Percentiles rank a stretch among this genome's conserved stretches.
Evolutionary conservation across 2,329 filamentous ascomycete species (phyloP).

Genomic region (Paraconiothyrium brasiliense): DNA sequence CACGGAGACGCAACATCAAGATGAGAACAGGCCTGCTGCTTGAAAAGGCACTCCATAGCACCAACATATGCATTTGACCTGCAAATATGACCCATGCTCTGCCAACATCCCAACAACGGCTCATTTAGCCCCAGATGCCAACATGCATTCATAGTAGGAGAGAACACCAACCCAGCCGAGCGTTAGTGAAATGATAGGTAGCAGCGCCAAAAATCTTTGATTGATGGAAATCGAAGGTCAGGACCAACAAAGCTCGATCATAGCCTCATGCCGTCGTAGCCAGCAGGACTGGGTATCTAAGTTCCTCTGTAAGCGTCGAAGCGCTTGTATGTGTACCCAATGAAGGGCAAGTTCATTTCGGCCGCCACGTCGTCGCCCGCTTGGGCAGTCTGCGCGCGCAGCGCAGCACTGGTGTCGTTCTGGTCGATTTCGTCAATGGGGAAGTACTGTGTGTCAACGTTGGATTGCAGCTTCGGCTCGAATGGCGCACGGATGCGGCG

Average conservation of each 20-base stretch:
- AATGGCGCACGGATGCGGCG: conserved; percentile 95
- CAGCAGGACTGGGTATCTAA: conserved; percentile 31
- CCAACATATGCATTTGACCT: conserved; percentile 13
- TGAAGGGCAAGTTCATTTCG: conserved; percentile 95
- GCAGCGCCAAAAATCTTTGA: conserved; percentile 22
- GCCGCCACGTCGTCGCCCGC: conserved; percentile 79
- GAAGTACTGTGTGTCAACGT: conserved; percentile 98
- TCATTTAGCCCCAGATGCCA: background rate
- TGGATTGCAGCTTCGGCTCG: conserved; percentile 90
- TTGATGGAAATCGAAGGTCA: conserved; percentile 3
- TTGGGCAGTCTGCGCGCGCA: conserved; percentile 83
- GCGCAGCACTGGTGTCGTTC: conserved; percentile 87
- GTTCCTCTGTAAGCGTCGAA: conserved; percentile 73
- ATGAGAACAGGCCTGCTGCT: background rate
- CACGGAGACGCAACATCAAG: background rate
- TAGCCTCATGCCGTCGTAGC: conserved; percentile 18
- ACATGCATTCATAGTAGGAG: conserved; percentile 8
- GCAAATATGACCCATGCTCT: conserved; percentile 10
- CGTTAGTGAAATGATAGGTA: conserved; percentile 10
- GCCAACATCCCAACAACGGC: conserved; percentile 2
- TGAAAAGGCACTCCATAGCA: background rate
- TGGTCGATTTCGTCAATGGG: conserved; percentile 98
- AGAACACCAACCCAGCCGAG: background rate
- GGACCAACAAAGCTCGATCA: conserved; percentile 10
- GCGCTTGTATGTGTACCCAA: conserved; percentile 97